Evolutionary conservation across 192 early-diverging fungal genomes (phyloP).

Genomic region (Thoreauomyces humboldtii): DNA sequence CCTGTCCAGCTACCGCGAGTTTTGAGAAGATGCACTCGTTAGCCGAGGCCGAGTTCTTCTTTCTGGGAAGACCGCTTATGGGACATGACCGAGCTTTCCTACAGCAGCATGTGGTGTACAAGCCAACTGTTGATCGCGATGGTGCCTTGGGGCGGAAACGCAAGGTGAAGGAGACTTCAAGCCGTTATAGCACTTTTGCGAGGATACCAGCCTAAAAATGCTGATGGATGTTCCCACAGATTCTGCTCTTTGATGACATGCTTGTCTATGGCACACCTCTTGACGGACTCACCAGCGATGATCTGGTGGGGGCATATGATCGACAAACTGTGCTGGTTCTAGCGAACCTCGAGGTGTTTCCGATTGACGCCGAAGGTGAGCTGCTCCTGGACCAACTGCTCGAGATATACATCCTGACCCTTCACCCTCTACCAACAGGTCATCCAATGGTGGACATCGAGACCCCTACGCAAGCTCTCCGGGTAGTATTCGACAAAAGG

Average conservation of each 20-base stretch:
- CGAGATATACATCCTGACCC: neutral
- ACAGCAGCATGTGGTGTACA: slow-evolving; percentile 10
- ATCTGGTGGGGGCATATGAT: neutral
- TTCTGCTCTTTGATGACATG: slow-evolving; percentile 14
- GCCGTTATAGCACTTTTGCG: too few species aligned
- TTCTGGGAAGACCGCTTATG: slow-evolving; percentile 9
- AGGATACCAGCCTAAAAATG: too few species aligned
- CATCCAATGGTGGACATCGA: slow-evolving; percentile 6
- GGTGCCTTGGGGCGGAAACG: too few species aligned
- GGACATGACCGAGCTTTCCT: neutral
- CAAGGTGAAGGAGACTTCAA: too few species aligned
- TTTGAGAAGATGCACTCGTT: slow-evolving; percentile 23
- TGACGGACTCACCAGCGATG: neutral
- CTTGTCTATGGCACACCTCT: slow-evolving; percentile 15
- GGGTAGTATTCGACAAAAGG: neutral
- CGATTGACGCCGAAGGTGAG: slow-evolving; percentile 1
- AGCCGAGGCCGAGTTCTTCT: slow-evolving; percentile 24
- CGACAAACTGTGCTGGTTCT: slow-evolving; percentile 15
- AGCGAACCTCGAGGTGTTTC: slow-evolving; percentile 1
- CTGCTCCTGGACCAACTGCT: neutral
- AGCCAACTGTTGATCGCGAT: slow-evolving; percentile 3
- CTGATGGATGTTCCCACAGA: neutral
- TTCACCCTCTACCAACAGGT: neutral
- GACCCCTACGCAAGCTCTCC: neutral
- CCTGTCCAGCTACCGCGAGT: neutral